Base-by-base conservation (phyloP, 768 basidiomycete species). In the Nidularia sp. region DNA sequence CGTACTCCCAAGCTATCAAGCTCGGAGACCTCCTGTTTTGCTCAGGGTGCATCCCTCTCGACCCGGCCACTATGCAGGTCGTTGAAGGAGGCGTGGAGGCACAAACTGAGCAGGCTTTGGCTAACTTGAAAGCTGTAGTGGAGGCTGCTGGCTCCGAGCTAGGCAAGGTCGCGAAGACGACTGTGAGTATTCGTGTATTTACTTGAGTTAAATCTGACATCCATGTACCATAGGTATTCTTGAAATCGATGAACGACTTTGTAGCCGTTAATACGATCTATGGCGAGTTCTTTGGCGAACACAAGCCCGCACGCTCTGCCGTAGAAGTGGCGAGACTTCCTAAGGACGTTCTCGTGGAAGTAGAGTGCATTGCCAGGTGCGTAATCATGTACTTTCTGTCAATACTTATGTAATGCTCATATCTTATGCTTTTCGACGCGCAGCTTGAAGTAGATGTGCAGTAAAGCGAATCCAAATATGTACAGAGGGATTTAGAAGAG, bases 211-310 rank as follows among this genome's bases (percentile, higher is more conserved):
- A 25, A 25, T 25, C 25, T 25, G 25, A 25, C 25, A 25, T 25
- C 3, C 25, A 25, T 25, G 25, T 25, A 25, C 25, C 50, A 2
- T 54, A 94, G 93, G 87, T 95, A 25, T 98, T 97, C 74, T 70
- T 98, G 66, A 93, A 96, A 68, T 74, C 81, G 55, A 95, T 98
- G 92, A 76, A 90, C 58, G 90, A 99, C 68, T 98, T 98, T 64
- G 83, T 63, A 3, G 72, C 78, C 39, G 83, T 97, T 61, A 98
- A 98, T 67, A 80, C 69, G 12, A 75, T 93, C 55, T 98, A 97
- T 66, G 80, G 81, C 34, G 74, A 81, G 50, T 87, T 90, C 70
- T 98, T 98, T 65, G 93, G 90, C 7, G 78, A 82, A 33, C 90
- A 95, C 73, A 94, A 90, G 69, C 96, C 97, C 45, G 94, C 97